Conservation (phyloP, 164 flowering plant species). For the Brasenia schreberi region DNA sequence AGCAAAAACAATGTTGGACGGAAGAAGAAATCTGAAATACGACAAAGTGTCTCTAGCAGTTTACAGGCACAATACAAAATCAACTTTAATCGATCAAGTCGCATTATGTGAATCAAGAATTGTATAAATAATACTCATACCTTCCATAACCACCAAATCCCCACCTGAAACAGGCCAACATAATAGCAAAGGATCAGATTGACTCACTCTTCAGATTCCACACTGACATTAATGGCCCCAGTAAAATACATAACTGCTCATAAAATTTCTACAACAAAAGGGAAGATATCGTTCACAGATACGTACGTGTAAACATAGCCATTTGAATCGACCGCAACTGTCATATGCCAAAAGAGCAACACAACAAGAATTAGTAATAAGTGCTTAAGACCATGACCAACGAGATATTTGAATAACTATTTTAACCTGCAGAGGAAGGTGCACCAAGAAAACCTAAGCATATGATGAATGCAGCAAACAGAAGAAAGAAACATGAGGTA, state of each 20-base stretch:
- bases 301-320: conserved; percentile 95
- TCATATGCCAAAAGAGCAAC: conserved; percentile 2
- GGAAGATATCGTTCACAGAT: background rate
- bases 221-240: background rate
- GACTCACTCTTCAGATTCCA: background rate
- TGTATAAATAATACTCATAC: conserved; percentile 19
- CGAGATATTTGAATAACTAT: background rate
- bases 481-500: background rate
- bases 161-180: conserved; percentile 46
- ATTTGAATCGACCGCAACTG: conserved; percentile 89
- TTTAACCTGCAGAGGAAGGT: background rate
- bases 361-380: background rate
- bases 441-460: background rate
- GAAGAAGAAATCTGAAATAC: background rate
- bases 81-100: too few relatives aligned
- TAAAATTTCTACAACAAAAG: background rate
- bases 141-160: conserved; percentile 99
- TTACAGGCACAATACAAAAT: background rate
- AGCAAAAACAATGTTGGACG: background rate
- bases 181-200: conserved; percentile 1
- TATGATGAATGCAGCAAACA: background rate
- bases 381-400: background rate
- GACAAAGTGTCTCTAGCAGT: background rate
- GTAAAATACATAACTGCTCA: background rate
- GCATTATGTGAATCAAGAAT: too few relatives aligned